These are phyloP conservation scores for Acer negundo DNA, from an alignment of 345 rosid genomes.

Conservation along the genomic window DNA sequence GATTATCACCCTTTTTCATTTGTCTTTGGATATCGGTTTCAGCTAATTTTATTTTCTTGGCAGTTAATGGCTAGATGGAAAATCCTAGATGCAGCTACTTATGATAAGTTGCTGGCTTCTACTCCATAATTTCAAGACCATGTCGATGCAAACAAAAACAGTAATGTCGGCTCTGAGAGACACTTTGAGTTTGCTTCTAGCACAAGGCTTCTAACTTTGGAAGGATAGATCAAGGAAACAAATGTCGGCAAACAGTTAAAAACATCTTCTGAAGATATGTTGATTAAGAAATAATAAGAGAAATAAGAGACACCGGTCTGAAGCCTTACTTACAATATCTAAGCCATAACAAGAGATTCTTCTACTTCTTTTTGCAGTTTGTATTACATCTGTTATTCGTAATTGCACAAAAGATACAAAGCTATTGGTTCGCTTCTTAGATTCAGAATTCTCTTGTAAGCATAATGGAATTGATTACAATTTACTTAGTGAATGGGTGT, in stretches of 20 bases:
- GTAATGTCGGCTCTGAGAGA: constrained; percentile 20
- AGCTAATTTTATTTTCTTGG: background rate
- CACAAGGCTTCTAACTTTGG: background rate
- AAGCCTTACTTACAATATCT: constrained; percentile 54
- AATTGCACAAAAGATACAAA: constrained; percentile 33
- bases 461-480: constrained; percentile 19
- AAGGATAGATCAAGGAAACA: constrained; percentile 33
- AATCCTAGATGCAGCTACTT: constrained; percentile 37
- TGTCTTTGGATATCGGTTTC: too few species aligned
- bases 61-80: constrained; percentile 52
- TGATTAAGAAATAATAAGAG: constrained; percentile 57
- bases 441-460: constrained; percentile 26
- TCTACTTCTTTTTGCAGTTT: constrained; percentile 28
- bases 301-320: constrained; percentile 48
- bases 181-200: background rate
- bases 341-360: constrained; percentile 32
- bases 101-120: constrained; percentile 41
- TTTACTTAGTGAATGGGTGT: constrained; percentile 29
- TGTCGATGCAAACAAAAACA: constrained; percentile 45
- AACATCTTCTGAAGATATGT: constrained; percentile 28
- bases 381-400: constrained; percentile 25
- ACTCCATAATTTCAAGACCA: constrained; percentile 46
- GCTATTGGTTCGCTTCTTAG: constrained; percentile 41
- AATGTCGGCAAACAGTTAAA: constrained; percentile 11
- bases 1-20: background rate